These are phyloP conservation scores for Globisporangium recalcitrans DNA, from an alignment of 352 stramenopile genomes.

Conservation along the genomic window DNA sequence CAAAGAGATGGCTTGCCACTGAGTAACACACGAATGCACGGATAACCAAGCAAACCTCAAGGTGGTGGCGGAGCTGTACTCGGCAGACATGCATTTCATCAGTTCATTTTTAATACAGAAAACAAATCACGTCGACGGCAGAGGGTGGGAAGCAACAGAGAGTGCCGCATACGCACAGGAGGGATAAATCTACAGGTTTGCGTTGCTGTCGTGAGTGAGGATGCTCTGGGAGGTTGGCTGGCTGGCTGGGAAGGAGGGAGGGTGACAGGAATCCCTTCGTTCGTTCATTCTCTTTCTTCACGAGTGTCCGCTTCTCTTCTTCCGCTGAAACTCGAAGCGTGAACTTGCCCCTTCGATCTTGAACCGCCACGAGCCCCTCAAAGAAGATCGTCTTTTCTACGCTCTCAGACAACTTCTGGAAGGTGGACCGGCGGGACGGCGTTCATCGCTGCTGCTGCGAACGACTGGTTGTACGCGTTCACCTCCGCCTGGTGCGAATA, in stretches of 20 bases:
- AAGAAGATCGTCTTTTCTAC: too few species aligned
- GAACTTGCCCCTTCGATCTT: neutral
- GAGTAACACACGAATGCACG: neutral
- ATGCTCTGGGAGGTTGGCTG: neutral
- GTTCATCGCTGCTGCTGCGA: slow-evolving; percentile 78
- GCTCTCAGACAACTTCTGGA: slow-evolving; percentile 48
- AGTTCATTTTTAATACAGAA: slow-evolving; percentile 9
- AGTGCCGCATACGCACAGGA: slow-evolving; percentile 5
- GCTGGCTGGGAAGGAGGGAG: neutral
- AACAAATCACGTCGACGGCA: slow-evolving; percentile 5
- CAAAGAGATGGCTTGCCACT: neutral
- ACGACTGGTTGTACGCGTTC: slow-evolving; percentile 77
- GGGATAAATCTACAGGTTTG: slow-evolving; percentile 16
- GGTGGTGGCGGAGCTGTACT: neutral
- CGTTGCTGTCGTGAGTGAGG: neutral
- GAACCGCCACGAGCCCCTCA: neutral
- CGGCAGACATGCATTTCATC: neutral
- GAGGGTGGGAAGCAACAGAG: neutral
- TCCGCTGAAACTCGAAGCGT: neutral
- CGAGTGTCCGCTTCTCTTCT: neutral
- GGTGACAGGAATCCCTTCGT: neutral
- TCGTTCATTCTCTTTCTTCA: neutral
- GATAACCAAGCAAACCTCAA: neutral
- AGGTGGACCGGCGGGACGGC: slow-evolving; percentile 63
- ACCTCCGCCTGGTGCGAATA: slow-evolving; percentile 74